Base-by-base conservation (phyloP, 2,329 filamentous ascomycete species). In the Aspergillus hortae region DNA sequence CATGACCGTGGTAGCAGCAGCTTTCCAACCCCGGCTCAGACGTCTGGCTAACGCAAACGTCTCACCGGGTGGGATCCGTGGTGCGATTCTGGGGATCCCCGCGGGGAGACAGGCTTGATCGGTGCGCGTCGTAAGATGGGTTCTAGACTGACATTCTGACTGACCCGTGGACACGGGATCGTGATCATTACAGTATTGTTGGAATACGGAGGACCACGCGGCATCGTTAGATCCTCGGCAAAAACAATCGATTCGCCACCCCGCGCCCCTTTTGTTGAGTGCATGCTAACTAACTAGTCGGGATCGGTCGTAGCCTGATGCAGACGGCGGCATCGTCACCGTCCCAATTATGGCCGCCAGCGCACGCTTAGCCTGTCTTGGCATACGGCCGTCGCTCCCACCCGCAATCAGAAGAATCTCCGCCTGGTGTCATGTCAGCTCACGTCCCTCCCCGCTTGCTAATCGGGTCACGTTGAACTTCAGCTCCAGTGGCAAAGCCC, bases 21-120 rank as follows among this genome's bases (percentile, higher is more conserved):
- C 14, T 11, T 42, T 12, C 6, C 11, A 42, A 17, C 15, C 15
- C 19, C 19, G 40, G 40, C 14, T 17, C 15, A 38, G 15, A 23
- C 17, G 2, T 17, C 4, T 17, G 15, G 30, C 44, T 46, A 38
- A 46, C 44, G 32, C 30, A 46, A 46, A 46, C 15, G 6, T 46
- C 44, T 46, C 44, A 46, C 44, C 44, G 44, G 19, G 15, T 36
- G 6, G 32, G 44, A 46, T 12, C 32, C 32, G 23, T 36, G 32
- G 44, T 36, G 32, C n/a, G 44, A 25, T 38, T 46, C 44, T 38
- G 44, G 40, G 40, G 40, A 42, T 42, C 40, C 40, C 40, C 40
- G 40, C 40, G 40, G 15, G 40, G 40, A 42, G 10, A 23, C 11
- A n/a, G 10, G 17, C 11, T 11, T 10, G 40, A 4, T 38, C 11